phyloP scores from a whole-genome alignment of 2,329 filamentous ascomycete species.

The Bertia moriformis region DNA sequence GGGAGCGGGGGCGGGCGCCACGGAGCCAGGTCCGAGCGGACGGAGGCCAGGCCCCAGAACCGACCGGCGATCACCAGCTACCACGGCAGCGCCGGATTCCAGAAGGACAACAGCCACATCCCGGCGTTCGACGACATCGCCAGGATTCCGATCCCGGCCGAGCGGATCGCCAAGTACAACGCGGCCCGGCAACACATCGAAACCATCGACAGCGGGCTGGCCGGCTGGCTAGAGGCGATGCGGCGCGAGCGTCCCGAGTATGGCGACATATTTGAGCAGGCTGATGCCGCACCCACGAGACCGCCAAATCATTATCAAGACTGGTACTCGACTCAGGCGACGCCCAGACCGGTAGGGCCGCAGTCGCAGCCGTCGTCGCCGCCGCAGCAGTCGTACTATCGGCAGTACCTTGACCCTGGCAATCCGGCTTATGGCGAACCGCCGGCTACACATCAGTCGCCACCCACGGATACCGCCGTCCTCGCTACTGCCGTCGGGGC shows the following conservation, averaged over 20 bases:
- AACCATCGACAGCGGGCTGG: slow-evolving; percentile 60
- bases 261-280: slow-evolving; percentile 15
- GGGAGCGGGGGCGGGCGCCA: too few species aligned
- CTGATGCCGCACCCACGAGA: too few species aligned
- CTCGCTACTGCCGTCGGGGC: slow-evolving; percentile 5
- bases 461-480: slow-evolving; percentile 10
- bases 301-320: too few species aligned
- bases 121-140: slow-evolving; percentile 66
- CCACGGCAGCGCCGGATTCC: too few species aligned
- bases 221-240: slow-evolving; percentile 14
- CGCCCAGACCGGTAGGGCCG: not conserved
- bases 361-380: slow-evolving; percentile 7
- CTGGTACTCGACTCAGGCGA: too few species aligned
- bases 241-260: slow-evolving; percentile 11
- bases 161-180: slow-evolving; percentile 63
- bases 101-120: too few species aligned
- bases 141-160: slow-evolving; percentile 44
- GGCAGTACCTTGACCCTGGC: slow-evolving; percentile 39
- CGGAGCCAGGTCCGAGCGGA: not conserved
- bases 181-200: slow-evolving; percentile 60
- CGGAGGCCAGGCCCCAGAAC: too few species aligned
- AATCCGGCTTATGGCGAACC: slow-evolving; percentile 12
- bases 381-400: slow-evolving; percentile 34
- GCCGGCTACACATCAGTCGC: slow-evolving; percentile 11
- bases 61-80: too few species aligned